phyloP scores from a whole-genome alignment of 2,329 filamentous ascomycete genomes.

The Phialophora expanda region DNA sequence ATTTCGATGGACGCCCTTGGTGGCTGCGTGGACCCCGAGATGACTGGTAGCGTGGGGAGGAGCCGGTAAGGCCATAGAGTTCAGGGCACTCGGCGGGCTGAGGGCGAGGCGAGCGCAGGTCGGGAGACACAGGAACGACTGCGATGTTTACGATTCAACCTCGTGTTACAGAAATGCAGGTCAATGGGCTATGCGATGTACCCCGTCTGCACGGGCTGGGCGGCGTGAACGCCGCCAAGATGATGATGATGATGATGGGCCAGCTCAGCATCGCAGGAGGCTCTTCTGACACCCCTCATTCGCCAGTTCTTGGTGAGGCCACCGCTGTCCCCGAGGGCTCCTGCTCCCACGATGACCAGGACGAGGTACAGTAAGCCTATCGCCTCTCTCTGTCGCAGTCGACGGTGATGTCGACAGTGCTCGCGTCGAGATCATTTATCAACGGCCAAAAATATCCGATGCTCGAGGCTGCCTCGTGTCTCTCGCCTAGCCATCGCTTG shows the following conservation, averaged over 20 bases:
- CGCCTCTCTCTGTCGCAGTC: not conserved
- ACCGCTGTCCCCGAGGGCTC: not conserved
- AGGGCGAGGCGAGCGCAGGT: not conserved
- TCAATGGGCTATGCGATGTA: not conserved
- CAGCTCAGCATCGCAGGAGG: not conserved
- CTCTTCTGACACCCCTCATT: not conserved
- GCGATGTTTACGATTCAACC: not conserved
- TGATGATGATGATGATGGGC: too few species aligned
- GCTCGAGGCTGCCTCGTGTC: constrained; percentile 18
- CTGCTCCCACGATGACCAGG: not conserved
- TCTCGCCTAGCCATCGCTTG: constrained; percentile 18
- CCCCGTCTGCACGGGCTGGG: not conserved
- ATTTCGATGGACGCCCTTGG: not conserved
- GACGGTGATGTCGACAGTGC: not conserved
- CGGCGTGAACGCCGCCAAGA: not conserved
- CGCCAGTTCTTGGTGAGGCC: not conserved
- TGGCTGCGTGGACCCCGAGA: constrained; percentile 1
- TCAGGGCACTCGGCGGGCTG: not conserved
- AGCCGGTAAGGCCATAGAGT: not conserved
- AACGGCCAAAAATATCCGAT: not conserved
- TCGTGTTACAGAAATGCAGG: constrained; percentile 1
- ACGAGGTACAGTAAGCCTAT: not conserved
- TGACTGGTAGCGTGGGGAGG: constrained; percentile 6
- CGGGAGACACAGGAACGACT: not conserved
- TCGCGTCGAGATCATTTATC: not conserved